Percentiles rank a stretch among this genome's conserved stretches.
phyloP scores from a whole-genome alignment of 805 yeast species.

The Starmera pachycereana region DNA sequence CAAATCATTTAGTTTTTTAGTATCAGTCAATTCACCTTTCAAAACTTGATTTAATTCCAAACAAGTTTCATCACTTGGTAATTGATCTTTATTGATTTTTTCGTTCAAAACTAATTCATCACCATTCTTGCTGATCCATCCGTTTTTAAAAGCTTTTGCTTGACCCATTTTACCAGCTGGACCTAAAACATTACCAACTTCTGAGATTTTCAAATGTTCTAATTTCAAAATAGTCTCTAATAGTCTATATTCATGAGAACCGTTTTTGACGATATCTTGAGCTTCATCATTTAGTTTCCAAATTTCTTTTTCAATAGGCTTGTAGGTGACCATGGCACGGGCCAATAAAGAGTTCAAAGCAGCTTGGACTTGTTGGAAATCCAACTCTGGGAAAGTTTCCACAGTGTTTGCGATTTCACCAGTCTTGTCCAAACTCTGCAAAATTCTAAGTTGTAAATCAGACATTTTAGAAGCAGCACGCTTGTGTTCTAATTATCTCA shows the following conservation, averaged over 20 bases:
- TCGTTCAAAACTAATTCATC: conserved; percentile 57
- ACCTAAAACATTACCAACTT: conserved; percentile 65
- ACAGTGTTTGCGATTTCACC: conserved; percentile 63
- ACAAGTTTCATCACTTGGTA: conserved; percentile 62
- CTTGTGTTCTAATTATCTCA: too few relatives aligned
- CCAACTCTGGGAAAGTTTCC: conserved; percentile 52
- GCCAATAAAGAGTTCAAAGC: conserved; percentile 82
- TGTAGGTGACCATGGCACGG: conserved; percentile 66
- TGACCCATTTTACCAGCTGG: conserved; percentile 86
- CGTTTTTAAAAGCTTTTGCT: conserved; percentile 94
- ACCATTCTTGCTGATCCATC: conserved; percentile 89
- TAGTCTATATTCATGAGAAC: conserved; percentile 85
- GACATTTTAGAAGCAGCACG: conserved; percentile 36
- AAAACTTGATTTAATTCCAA: conserved; percentile 48
- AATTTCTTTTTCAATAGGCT: conserved; percentile 61
- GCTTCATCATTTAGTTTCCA: conserved; percentile 81
- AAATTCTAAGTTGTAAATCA: conserved; percentile 50
- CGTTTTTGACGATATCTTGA: conserved; percentile 60
- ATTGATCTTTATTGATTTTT: conserved; percentile 32
- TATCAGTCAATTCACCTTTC: conserved; percentile 47
- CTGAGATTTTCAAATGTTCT: conserved; percentile 75
- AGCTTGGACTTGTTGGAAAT: conserved; percentile 61
- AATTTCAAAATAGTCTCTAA: conserved; percentile 64
- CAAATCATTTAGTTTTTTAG: conserved; percentile 69
- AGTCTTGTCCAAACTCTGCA: conserved; percentile 52